A percentile compares a stretch with the other conserved stretches of the same genome.
phyloP scores from a whole-genome alignment of 345 rosid species.

The Ricinus communis region DNA sequence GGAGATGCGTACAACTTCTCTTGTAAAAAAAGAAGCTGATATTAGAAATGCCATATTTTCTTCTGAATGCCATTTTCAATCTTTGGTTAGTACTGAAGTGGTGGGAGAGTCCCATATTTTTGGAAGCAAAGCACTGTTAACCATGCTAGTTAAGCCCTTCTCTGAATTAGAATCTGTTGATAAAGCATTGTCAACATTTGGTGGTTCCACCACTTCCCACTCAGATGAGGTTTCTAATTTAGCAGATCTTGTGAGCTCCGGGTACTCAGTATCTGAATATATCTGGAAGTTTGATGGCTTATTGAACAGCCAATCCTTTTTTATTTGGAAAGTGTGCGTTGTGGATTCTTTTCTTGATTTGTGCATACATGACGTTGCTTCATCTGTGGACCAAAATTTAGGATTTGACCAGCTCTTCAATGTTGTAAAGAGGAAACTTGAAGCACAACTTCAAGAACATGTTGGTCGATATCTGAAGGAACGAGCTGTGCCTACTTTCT shows the following conservation, averaged over 20 bases:
- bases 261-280: conserved; percentile 52
- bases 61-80: conserved; percentile 60
- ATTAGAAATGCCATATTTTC: conserved; percentile 52
- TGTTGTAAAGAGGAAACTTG: conserved; percentile 71
- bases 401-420: conserved; percentile 85
- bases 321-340: conserved; percentile 82
- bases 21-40: conserved; percentile 61
- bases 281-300: conserved; percentile 69
- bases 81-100: conserved; percentile 53
- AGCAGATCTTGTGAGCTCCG: conserved; percentile 51
- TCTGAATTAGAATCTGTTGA: conserved; percentile 63
- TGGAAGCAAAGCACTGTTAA: conserved; percentile 58
- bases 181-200: conserved; percentile 44
- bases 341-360: conserved; percentile 80
- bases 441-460: conserved; percentile 69
- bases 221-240: conserved; percentile 45
- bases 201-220: conserved; percentile 39
- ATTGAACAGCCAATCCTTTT: conserved; percentile 59
- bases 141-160: conserved; percentile 59
- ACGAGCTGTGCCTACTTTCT: conserved; percentile 56
- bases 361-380: conserved; percentile 72
- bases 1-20: conserved; percentile 60
- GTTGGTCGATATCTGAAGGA: conserved; percentile 60
- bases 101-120: conserved; percentile 43
- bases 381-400: conserved; percentile 67